Base-by-base conservation (phyloP, 352 stramenopile genomes). In the Phytophthora tentaculata region DNA sequence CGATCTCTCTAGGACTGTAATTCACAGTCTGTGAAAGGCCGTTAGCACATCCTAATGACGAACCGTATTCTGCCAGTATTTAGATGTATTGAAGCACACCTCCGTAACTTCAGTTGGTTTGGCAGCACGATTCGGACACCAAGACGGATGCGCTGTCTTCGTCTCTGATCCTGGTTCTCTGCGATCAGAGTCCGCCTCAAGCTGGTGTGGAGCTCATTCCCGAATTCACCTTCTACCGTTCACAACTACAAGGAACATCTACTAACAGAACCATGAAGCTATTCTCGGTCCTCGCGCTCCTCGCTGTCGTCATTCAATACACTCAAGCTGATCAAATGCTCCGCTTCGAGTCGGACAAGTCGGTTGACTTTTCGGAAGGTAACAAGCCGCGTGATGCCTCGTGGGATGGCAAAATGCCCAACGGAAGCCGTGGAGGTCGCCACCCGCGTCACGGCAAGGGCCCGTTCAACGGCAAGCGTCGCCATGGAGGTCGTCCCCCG, bases 191-290 rank as follows among this genome's bases (percentile, higher is more conserved):
- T 45, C 44, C 19, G 19, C 17, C 19, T n/a, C 24, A 47, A 22
- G 17, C 45, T 53, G 39, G 43, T 44, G 20, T n/a, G 49, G n/a
- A 68, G 58, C 1, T 73, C 65, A 73, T 64, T 73, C 48, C 47
- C 52, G 47, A 60, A 68, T 48, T 29, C 35, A 52, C 65, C 35
- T 61, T n/a, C 52, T 64, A 22, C 43, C 50, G 29, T 56, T 58
- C 62, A 51, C 63, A 64, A 49, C 55, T 17, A 17, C 45, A 67
- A 62, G 49, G 6, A 9, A 3, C 28, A 32, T 32, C 52, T 22
- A n/a, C n/a, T n/a, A n/a, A n/a, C 45, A 61, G 9, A n/a, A 8
- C 28, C 17, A 71, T 71, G 64, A 71, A 73, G 52, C 50, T 73
- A 19, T 60, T 73, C 52, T 68, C 65, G 5, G 50, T 47, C 5